Percentiles rank a stretch among this genome's conserved stretches.
phyloP scores from a whole-genome alignment of 2,329 filamentous ascomycete species.

The Fusarium sp. region DNA sequence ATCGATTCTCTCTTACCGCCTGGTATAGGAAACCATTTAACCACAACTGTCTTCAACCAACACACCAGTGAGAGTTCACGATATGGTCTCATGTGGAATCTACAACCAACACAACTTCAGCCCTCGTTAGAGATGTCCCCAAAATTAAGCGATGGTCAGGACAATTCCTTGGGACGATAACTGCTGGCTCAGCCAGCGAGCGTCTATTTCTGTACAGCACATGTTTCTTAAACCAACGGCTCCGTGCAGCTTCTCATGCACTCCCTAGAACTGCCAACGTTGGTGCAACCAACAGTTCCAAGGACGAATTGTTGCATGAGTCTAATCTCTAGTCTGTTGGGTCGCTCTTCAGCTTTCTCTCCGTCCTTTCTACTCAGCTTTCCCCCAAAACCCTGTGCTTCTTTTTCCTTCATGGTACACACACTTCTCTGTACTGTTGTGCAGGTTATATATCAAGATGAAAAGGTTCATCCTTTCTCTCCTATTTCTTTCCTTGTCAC shows the following conservation, averaged over 20 bases:
- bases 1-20: not conserved
- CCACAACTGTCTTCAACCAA: not conserved
- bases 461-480: not conserved
- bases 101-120: not conserved
- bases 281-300: not conserved
- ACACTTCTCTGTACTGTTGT: not conserved
- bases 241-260: constrained; percentile 1
- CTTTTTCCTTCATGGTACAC: not conserved
- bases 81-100: not conserved
- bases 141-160: not conserved
- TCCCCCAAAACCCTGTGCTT: not conserved
- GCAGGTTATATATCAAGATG: constrained; percentile 3
- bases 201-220: not conserved
- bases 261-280: not conserved
- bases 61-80: not conserved
- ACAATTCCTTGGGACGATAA: not conserved
- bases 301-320: not conserved
- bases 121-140: not conserved
- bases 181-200: not conserved
- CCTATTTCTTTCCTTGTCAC: constrained; percentile 7
- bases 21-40: not conserved
- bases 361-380: not conserved
- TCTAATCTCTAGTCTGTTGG: not conserved
- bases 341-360: not conserved
- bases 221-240: not conserved